A percentile compares a stretch with the other conserved stretches of the same genome.
These are phyloP conservation scores for Suhomyces sp. DNA, from an alignment of 805 yeast species.

Conservation along the genomic window DNA sequence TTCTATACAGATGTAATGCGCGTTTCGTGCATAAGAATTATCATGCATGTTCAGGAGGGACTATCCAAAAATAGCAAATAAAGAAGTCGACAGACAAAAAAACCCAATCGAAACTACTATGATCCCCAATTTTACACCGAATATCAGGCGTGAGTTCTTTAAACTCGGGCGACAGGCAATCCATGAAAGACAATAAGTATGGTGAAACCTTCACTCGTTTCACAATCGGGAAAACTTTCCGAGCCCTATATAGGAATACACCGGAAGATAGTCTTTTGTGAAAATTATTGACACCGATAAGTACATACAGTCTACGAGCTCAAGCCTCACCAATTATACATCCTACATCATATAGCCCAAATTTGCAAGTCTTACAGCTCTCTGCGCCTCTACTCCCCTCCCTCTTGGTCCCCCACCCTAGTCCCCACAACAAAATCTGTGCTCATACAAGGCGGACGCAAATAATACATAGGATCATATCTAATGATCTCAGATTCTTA, in stretches of 20 bases:
- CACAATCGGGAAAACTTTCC: background rate
- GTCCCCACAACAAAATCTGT: background rate
- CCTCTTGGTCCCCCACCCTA: background rate
- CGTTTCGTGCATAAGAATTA: slow-evolving; percentile 3
- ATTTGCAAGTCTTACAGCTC: background rate
- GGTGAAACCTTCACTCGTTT: background rate
- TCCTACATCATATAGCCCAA: background rate
- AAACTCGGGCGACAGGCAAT: background rate
- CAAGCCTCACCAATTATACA: background rate
- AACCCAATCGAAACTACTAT: background rate
- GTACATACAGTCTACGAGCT: background rate
- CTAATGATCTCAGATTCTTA: background rate
- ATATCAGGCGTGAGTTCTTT: background rate
- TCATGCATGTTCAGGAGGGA: background rate
- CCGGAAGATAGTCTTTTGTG: background rate
- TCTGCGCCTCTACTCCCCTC: background rate
- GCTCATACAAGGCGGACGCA: background rate
- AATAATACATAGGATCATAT: background rate
- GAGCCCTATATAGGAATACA: background rate
- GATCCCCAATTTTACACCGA: background rate
- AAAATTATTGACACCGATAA: background rate
- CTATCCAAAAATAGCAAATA: background rate
- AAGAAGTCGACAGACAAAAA: background rate
- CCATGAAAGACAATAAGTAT: background rate
- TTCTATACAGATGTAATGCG: slow-evolving; percentile 5